These are phyloP conservation scores for Xylaria hypoxylon DNA, from an alignment of 2,329 filamentous ascomycete genomes.

Conservation along the genomic window DNA sequence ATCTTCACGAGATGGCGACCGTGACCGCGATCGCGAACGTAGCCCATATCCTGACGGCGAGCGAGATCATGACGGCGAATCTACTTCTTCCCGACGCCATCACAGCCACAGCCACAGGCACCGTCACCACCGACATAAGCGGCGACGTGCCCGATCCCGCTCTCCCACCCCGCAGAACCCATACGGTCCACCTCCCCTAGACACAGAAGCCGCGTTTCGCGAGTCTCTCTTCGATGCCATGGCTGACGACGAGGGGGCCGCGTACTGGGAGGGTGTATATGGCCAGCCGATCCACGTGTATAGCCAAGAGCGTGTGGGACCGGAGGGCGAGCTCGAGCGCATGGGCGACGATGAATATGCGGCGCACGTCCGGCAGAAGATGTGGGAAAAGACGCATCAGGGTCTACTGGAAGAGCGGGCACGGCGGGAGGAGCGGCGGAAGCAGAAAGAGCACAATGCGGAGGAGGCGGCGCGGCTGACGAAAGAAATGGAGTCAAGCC, in stretches of 20 bases:
- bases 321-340: conserved; percentile 73
- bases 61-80: conserved; percentile 24
- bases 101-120: conserved; percentile 45
- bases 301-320: conserved; percentile 60
- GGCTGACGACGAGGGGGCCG: conserved; percentile 94
- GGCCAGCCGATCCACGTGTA: conserved; percentile 93
- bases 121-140: conserved; percentile 49
- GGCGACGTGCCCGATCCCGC: conserved; percentile 50
- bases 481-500: conserved; percentile 74
- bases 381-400: conserved; percentile 96
- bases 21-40: conserved; percentile 34
- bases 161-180: conserved; percentile 62
- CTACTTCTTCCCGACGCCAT: conserved; percentile 35
- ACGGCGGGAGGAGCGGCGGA: conserved; percentile 66
- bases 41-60: conserved; percentile 17
- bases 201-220: conserved; percentile 82
- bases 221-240: conserved; percentile 97
- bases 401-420: conserved; percentile 83
- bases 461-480: conserved; percentile 62
- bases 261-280: conserved; percentile 97
- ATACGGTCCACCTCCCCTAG: conserved; percentile 61
- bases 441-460: conserved; percentile 56
- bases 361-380: conserved; percentile 82
- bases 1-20: conserved; percentile 40
- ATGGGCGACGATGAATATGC: conserved; percentile 97